Conservation (phyloP, 352 stramenopile genomes). For the Aphanomyces astaci region DNA sequence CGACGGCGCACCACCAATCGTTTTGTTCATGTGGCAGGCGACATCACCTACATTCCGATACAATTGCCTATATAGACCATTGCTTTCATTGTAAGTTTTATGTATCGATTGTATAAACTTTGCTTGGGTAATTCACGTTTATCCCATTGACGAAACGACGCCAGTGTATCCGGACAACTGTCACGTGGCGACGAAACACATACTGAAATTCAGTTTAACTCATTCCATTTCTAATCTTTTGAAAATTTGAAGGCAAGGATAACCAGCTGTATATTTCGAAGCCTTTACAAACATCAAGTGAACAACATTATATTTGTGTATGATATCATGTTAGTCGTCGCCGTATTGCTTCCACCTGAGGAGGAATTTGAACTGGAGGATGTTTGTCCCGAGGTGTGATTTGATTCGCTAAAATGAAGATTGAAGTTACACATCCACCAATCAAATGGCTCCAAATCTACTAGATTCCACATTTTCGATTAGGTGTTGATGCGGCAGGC, state of each 20-base stretch:
- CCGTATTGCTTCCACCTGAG: neutral
- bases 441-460: neutral
- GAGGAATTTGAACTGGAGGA: neutral
- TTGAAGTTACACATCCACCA: neutral
- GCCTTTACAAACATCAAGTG: neutral
- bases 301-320: neutral
- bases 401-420: constrained; percentile 1
- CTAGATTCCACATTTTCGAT: neutral
- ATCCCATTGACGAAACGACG: too few relatives aligned
- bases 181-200: neutral
- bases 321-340: neutral
- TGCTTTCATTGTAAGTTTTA: too few relatives aligned
- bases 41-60: too few relatives aligned
- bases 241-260: neutral
- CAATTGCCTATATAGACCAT: too few relatives aligned
- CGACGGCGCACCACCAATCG: too few relatives aligned
- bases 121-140: too few relatives aligned
- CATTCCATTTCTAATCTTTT: neutral
- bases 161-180: neutral
- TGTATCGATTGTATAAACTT: too few relatives aligned
- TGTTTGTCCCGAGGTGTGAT: neutral
- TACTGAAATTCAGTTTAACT: neutral
- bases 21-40: too few relatives aligned
- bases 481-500: neutral
- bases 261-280: neutral